These are phyloP conservation scores for Bifiguratus adelaidae DNA, from an alignment of 192 early-diverging fungal species.

Conservation along the genomic window DNA sequence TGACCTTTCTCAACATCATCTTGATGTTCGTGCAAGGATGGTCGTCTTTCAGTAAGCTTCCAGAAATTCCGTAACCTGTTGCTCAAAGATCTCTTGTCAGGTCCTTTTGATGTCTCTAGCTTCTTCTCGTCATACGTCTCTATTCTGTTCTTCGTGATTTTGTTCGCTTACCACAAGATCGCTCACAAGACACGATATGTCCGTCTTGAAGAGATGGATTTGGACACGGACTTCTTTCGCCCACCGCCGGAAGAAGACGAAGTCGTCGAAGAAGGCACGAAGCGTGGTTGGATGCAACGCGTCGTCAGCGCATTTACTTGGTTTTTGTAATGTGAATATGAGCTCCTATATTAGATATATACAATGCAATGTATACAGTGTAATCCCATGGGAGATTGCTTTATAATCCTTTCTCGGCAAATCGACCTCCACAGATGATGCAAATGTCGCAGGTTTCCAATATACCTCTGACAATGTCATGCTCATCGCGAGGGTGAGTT, in stretches of 20 bases:
- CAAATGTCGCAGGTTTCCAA: too few relatives aligned
- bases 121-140: constrained; percentile 53
- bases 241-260: constrained; percentile 8
- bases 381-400: too few relatives aligned
- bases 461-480: too few relatives aligned
- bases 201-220: constrained; percentile 41
- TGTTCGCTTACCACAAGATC: constrained; percentile 53
- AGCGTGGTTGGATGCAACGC: too few relatives aligned
- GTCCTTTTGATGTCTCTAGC: constrained; percentile 26
- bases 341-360: too few relatives aligned
- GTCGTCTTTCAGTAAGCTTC: constrained; percentile 27
- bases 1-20: constrained; percentile 43
- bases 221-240: constrained; percentile 20
- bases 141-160: constrained; percentile 42
- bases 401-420: too few relatives aligned
- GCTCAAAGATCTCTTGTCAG: not conserved
- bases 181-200: constrained; percentile 43
- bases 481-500: too few relatives aligned
- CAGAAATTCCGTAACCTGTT: not conserved
- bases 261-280: constrained; percentile 5
- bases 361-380: too few relatives aligned
- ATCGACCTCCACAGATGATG: too few relatives aligned
- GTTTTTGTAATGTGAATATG: too few relatives aligned
- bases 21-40: constrained; percentile 51
- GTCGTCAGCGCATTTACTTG: too few relatives aligned